Evolutionary conservation across 2,329 filamentous ascomycete species (phyloP), one percentile per base, ranked within the genome.

Genomic region (Ceratocystis variospora): DNA sequence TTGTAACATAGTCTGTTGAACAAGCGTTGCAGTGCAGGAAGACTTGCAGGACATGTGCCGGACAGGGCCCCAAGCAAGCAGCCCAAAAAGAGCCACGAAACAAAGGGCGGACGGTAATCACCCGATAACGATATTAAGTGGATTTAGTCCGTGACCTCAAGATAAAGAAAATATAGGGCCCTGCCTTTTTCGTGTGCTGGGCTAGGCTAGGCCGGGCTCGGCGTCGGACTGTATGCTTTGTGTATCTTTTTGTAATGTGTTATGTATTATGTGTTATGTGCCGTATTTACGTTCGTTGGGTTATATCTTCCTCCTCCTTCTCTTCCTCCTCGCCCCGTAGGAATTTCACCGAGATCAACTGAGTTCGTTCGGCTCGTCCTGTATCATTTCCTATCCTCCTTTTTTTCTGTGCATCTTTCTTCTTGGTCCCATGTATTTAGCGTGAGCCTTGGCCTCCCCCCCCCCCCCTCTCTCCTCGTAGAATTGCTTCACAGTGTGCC

Each of bases 101-200:
- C 48, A 53, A 53, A 53, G 48, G 22, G 48, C 48, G 48, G 48
- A 53, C 22, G 48, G 25, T 22, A 28, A 15, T 28, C 48, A 25
- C 48, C 48, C 48, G 22, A 53, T 53, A 53, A 53, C 48, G 48
- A 53, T 53, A 53, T 53, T 53, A 53, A 53, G 48, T 53, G 48
- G 48, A 53, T 53, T 41, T 15, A 41, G 37, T 41, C 37, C 37
- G 25, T 25, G 7, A 31, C 28, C 7, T 59, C 55, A 15, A 33
- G 55, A 59, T 59, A 59, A 59, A 59, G 55, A 59, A 59, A 28
- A 37, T n/a, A 50, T 8, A 59, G 55, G 55, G 15, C 31, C 55
- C 55, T 59, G 55, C 55, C n/a, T 59, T 31, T 50, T 41, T 50
- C n/a, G 48, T 28, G 53, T 31, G 25, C 53, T 31, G 28, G 15